Evolutionary conservation across 495 filamentous ascomycete genomes (phyloP).

Genomic region (Cairneyella variabilis): DNA sequence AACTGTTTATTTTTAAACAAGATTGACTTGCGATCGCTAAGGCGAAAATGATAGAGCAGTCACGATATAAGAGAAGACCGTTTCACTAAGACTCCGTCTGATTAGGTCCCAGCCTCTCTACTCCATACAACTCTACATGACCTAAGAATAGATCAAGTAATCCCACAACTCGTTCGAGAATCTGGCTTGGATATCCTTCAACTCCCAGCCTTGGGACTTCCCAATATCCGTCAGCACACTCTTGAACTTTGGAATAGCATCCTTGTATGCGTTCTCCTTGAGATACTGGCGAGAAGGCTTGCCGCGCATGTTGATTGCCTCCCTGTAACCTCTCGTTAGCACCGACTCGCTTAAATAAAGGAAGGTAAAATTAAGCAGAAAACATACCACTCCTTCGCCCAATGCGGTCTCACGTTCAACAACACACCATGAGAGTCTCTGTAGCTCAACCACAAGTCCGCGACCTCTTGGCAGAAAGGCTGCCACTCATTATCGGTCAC

Average conservation of each 20-base stretch:
- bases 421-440: constrained; percentile 26
- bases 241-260: constrained; percentile 41
- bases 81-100: too few relatives aligned
- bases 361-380: background rate
- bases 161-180: constrained; percentile 44
- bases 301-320: constrained; percentile 27
- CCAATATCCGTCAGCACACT: constrained; percentile 38
- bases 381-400: constrained; percentile 52
- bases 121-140: too few relatives aligned
- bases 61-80: too few relatives aligned
- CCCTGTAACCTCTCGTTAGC: constrained; percentile 14
- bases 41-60: too few relatives aligned
- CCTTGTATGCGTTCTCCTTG: constrained; percentile 40
- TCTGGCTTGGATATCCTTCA: constrained; percentile 37
- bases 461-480: constrained; percentile 40
- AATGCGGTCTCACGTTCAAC: constrained; percentile 45
- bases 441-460: constrained; percentile 45
- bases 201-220: constrained; percentile 39
- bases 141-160: constrained; percentile 19
- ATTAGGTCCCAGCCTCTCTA: too few relatives aligned
- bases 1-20: too few relatives aligned
- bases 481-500: constrained; percentile 41
- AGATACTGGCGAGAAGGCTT: constrained; percentile 33
- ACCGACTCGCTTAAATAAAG: background rate
- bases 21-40: too few relatives aligned